Evolutionary conservation across 2,329 filamentous ascomycete genomes (phyloP), one percentile per base, ranked within the genome.

Genomic region (Aspergillus sp.): DNA sequence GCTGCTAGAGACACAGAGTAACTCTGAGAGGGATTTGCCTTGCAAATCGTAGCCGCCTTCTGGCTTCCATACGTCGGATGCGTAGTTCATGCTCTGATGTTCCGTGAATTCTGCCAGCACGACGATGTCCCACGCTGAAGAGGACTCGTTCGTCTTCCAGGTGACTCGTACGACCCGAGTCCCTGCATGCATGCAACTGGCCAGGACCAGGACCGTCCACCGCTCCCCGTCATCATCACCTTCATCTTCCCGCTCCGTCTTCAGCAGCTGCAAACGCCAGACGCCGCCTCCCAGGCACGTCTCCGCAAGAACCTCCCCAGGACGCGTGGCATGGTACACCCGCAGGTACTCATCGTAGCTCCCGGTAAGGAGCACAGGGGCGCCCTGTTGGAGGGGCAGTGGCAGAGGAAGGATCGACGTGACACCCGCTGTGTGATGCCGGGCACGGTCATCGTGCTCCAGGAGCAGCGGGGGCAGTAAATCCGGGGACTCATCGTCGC

Each of bases 11-110:
- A 78, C 68, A 53, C 71, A 67, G 22, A 68, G 59, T 32, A 70
- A 26, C 30, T 65, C 54, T 3, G 57, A 58, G 13, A 40, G 22
- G 14, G 43, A 42, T 36, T 24, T 47, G 9, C 42, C 47, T 4
- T 50, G 47, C 30, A 59, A 22, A n/a, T 49, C 41, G n/a, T 54
- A 46, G 9, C 51, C 38, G 5, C 47, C 50, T n/a, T 52, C 45
- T n/a, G 62, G 59, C 46, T 61, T 67, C 65, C 67, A 68, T 19
- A 70, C 63, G 70, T 92, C 91, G 61, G 88, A 89, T 6, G 87
- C 92, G 68, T 97, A 97, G 64, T 95, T 96, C 90, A 96, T 96
- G 68, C 90, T 96, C 73, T 88, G 79, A 67, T 96, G 91, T 66
- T 93, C 88, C 60, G 90, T 87, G 64, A 95, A 95, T 48, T 79